Evolutionary conservation across 2,329 filamentous ascomycete species (phyloP), one percentile per base, ranked within the genome.

Genomic region (Penicillium sp.): DNA sequence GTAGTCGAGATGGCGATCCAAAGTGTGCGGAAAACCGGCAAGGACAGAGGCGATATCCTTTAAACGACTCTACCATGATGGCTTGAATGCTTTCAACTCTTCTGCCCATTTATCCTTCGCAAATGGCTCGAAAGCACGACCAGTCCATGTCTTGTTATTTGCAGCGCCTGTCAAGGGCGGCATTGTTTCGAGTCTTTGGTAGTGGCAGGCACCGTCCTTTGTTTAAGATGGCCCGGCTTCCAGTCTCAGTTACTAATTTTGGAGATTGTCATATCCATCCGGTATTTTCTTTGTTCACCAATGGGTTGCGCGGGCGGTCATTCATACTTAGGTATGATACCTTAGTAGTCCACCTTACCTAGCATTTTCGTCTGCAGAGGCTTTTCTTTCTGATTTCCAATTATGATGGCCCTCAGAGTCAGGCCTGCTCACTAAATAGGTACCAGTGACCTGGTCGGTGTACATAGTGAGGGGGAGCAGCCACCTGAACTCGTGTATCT

Each of bases 171-270:
- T 34, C 38, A 17, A 34, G 37, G 35, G 20, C 34, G 31, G 31
- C 35, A 52, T 28, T 52, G 20, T 52, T 38, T 52, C 49, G 49
- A 52, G 37, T 52, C 49, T 38, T 52, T 15, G 35, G 20, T 39
- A 12, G 22, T 38, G 17, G 17, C 34, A 14, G 45, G 5, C 4
- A 31, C 25, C 14, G 45, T 34, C 15, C 45, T 49, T 49, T 49
- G 45, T 49, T 10, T 4, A 28, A 31, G 25, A n/a, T 31, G 43
- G 28, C 43, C 17, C 22, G 22, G 6, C 28, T 28, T 31, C 28
- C 28, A 31, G 43, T 31, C 22, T 25, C 15, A 6, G 45, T 49
- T 34, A 14, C 45, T 35, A 49, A 47, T 35, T 49, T 20, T 17
- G 28, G 28, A n/a, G 6, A 31, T 15, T 15, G 7, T 7, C 43